Evolutionary conservation across 345 rosid species (phyloP).

Genomic region (Cardamine chenopodiifolia): DNA sequence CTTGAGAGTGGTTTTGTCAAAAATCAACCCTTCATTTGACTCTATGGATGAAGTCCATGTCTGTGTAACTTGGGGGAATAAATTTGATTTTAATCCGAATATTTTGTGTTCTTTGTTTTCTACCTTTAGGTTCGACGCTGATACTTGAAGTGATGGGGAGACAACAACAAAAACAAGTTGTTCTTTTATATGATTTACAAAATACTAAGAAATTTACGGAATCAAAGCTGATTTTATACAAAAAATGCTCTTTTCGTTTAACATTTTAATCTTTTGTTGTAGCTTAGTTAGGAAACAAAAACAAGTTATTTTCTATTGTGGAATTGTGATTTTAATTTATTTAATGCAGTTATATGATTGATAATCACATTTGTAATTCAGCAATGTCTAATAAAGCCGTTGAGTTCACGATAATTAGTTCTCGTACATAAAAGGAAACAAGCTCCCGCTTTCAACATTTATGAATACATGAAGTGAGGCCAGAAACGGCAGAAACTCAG

Average conservation of each 20-base stretch:
- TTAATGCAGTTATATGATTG: neutral
- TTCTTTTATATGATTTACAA: too few species aligned
- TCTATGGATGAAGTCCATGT: neutral
- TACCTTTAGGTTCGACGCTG: neutral
- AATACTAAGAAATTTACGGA: too few species aligned
- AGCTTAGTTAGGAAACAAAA: neutral
- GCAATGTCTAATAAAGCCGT: neutral
- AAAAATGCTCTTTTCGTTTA: neutral
- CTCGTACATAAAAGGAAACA: neutral
- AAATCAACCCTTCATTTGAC: neutral
- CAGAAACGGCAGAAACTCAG: constrained; percentile 39
- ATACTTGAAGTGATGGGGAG: neutral
- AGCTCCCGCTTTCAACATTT: constrained; percentile 1
- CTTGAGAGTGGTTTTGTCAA: constrained; percentile 14
- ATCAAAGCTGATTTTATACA: too few species aligned
- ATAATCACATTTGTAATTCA: constrained; percentile 16
- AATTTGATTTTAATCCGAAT: neutral
- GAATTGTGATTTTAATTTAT: too few species aligned
- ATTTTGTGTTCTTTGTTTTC: neutral
- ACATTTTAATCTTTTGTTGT: neutral
- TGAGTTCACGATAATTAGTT: constrained; percentile 15
- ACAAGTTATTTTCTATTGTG: neutral
- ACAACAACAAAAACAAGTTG: neutral
- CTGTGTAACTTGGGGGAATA: neutral
- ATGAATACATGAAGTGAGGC: constrained; percentile 27